These are phyloP conservation scores for Lactarius pseudohatsudake DNA, from an alignment of 768 basidiomycete species.

Conservation along the genomic window DNA sequence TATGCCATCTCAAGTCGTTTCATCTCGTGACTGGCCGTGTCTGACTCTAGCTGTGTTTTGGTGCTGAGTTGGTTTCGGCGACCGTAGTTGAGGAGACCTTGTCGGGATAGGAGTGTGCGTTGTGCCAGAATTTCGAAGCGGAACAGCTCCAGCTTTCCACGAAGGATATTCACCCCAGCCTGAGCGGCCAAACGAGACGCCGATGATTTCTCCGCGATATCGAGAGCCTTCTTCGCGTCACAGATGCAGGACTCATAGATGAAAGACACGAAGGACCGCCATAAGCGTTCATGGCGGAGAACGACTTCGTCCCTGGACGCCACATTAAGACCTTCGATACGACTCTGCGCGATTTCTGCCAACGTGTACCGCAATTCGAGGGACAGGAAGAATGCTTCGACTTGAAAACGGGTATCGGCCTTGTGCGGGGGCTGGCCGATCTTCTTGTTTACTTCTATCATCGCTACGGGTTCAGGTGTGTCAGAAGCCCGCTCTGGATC, in stretches of 20 bases:
- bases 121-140: slow-evolving; percentile 30
- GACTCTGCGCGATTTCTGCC: slow-evolving; percentile 35
- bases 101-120: slow-evolving; percentile 13
- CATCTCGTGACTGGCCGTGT: neutral
- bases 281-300: slow-evolving; percentile 24
- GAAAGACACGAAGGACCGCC: slow-evolving; percentile 31
- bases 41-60: neutral
- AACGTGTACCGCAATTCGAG: slow-evolving; percentile 39
- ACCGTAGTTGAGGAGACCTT: neutral
- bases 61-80: neutral
- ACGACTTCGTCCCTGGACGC: slow-evolving; percentile 13
- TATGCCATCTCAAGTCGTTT: slow-evolving; percentile 24
- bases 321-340: slow-evolving; percentile 26
- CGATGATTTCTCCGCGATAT: slow-evolving; percentile 31
- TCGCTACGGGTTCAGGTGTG: slow-evolving; percentile 34
- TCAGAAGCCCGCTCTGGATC: slow-evolving; percentile 30
- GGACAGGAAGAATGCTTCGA: slow-evolving; percentile 39
- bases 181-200: slow-evolving; percentile 36
- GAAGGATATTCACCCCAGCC: slow-evolving; percentile 28
- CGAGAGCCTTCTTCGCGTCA: slow-evolving; percentile 32
- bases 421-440: slow-evolving; percentile 40
- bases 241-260: slow-evolving; percentile 33
- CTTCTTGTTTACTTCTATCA: slow-evolving; percentile 34
- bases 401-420: slow-evolving; percentile 37
- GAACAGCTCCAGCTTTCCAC: slow-evolving; percentile 34